Conservation (phyloP, 768 basidiomycete species). For the Crucibulum laeve region DNA sequence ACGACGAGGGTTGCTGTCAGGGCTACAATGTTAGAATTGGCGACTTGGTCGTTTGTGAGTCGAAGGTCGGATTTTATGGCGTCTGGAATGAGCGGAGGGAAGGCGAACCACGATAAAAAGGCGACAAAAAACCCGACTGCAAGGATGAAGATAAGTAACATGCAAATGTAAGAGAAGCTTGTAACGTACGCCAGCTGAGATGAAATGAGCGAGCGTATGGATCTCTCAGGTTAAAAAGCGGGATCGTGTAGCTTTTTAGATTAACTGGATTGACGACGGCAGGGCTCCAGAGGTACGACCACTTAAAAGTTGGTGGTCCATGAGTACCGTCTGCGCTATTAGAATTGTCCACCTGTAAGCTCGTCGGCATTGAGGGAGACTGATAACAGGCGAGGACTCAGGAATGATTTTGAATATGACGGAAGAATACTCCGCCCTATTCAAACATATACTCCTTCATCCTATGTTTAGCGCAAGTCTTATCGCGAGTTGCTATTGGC, state of each 20-base stretch:
- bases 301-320: slow-evolving; percentile 22
- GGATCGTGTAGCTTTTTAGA: slow-evolving; percentile 46
- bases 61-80: slow-evolving; percentile 50
- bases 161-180: background rate
- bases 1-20: slow-evolving; percentile 44
- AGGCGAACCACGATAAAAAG: slow-evolving; percentile 52
- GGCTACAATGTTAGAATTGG: slow-evolving; percentile 47
- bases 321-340: background rate
- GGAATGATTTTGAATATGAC: no score
- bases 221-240: slow-evolving; percentile 42
- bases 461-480: no score
- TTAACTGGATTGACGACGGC: slow-evolving; percentile 46
- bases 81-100: slow-evolving; percentile 55
- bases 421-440: no score
- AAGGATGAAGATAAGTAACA: background rate
- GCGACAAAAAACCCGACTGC: slow-evolving; percentile 47
- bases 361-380: no score
- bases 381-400: no score
- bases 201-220: slow-evolving; percentile 49
- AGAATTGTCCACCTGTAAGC: no score
- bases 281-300: slow-evolving; percentile 26
- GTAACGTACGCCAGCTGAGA: slow-evolving; percentile 27
- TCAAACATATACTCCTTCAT: no score
- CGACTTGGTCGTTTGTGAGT: slow-evolving; percentile 41
- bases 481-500: no score